Percentiles rank a stretch among this genome's conserved stretches.
phyloP scores from a whole-genome alignment of 2,329 filamentous ascomycete species.

The Arthrobotrys musiformis region DNA sequence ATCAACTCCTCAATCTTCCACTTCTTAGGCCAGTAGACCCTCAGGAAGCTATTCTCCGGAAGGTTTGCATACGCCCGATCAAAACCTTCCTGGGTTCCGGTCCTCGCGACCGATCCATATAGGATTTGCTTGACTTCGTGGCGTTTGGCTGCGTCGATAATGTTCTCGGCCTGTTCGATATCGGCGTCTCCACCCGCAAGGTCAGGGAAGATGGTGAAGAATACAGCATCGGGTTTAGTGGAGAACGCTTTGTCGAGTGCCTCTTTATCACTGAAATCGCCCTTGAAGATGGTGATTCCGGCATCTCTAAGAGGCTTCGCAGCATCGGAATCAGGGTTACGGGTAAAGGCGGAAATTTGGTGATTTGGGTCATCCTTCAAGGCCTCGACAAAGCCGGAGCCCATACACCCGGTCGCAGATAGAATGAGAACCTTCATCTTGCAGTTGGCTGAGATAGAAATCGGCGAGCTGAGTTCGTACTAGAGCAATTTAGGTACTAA shows the following conservation, averaged over 20 bases:
- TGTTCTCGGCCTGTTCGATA: constrained; percentile 38
- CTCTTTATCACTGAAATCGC: constrained; percentile 38
- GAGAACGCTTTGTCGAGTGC: constrained; percentile 26
- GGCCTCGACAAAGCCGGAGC: constrained; percentile 31
- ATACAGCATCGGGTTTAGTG: constrained; percentile 16
- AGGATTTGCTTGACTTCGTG: constrained; percentile 39
- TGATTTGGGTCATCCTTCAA: constrained; percentile 43
- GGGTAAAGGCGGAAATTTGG: constrained; percentile 37
- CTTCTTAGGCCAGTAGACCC: constrained; percentile 40
- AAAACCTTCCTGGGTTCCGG: constrained; percentile 38
- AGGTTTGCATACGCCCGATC: constrained; percentile 23
- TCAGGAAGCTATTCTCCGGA: constrained; percentile 9
- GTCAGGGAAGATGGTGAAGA: constrained; percentile 48
- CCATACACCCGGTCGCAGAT: constrained; percentile 49
- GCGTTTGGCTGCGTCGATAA: constrained; percentile 29
- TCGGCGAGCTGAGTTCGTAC: neutral
- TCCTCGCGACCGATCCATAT: constrained; percentile 35
- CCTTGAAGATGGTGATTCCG: constrained; percentile 36
- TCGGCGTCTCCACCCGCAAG: constrained; percentile 22
- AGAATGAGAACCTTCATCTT: constrained; percentile 49
- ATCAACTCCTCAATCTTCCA: constrained; percentile 36
- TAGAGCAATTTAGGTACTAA: too few species aligned
- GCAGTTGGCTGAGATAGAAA: neutral
- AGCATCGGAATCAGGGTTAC: constrained; percentile 38
- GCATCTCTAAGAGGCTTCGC: constrained; percentile 39